Percentiles rank a stretch among this genome's conserved stretches.
phyloP scores from a whole-genome alignment of 306 rosid species.

The Oemleria cerasiformis region DNA sequence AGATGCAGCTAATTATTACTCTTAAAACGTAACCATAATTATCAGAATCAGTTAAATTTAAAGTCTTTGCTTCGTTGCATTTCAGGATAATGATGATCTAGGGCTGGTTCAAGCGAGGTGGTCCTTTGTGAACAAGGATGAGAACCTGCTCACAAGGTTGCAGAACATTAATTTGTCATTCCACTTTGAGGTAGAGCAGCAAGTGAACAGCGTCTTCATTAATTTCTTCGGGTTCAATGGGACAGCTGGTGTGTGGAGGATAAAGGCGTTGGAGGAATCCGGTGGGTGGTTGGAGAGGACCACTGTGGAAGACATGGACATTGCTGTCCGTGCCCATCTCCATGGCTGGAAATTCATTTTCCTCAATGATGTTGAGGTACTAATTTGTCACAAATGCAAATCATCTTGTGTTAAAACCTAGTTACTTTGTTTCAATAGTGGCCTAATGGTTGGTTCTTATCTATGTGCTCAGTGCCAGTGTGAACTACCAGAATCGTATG shows the following conservation, averaged over 20 bases:
- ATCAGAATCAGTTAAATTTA: neutral
- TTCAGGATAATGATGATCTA: constrained; percentile 68
- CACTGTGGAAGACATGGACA: constrained; percentile 96
- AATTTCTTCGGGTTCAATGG: constrained; percentile 93
- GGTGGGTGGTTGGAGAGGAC: constrained; percentile 98
- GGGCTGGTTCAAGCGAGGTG: constrained; percentile 93
- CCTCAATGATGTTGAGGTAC: constrained; percentile 91
- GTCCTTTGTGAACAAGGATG: constrained; percentile 94
- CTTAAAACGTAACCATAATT: neutral
- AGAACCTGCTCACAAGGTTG: constrained; percentile 77
- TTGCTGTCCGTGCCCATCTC: constrained; percentile 93
- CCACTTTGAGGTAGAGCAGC: constrained; percentile 89
- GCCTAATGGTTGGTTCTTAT: constrained; percentile 17
- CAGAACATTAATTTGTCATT: constrained; percentile 82
- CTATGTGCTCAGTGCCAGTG: constrained; percentile 70
- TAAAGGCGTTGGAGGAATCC: constrained; percentile 75
- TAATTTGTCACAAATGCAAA: constrained; percentile 1
- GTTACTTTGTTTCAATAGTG: neutral
- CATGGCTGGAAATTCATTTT: constrained; percentile 94
- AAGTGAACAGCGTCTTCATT: constrained; percentile 66
- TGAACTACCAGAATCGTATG: constrained; percentile 90
- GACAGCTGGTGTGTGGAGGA: constrained; percentile 98
- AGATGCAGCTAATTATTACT: neutral
- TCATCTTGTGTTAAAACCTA: neutral
- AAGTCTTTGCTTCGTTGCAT: neutral